Evolutionary conservation across 140 eudicot genomes (phyloP).

Genomic region (Stevia rebaudiana): DNA sequence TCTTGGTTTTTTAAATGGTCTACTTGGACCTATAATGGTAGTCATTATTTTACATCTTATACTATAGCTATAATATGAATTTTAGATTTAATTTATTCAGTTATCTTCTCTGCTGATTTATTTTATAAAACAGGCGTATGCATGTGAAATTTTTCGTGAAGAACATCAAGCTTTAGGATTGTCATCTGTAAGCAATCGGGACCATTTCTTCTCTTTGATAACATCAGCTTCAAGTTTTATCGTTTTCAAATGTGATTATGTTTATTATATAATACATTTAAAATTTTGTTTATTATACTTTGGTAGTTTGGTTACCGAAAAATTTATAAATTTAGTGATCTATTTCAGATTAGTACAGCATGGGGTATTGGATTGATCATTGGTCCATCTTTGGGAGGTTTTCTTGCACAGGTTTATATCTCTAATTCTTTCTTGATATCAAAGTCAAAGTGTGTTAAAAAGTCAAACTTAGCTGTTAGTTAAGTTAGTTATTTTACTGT

Average conservation of each 20-base stretch:
- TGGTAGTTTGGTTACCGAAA: neutral
- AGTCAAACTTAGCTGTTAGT: too few species aligned
- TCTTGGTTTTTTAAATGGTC: conserved; percentile 74
- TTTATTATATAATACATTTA: conserved; percentile 4
- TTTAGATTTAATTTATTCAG: neutral
- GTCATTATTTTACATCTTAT: conserved; percentile 8
- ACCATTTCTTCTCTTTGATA: neutral
- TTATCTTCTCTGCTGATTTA: neutral
- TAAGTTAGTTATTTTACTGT: too few species aligned
- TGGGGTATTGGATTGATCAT: conserved; percentile 82
- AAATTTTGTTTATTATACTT: neutral
- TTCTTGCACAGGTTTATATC: conserved; percentile 73
- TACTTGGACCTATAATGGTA: conserved; percentile 90
- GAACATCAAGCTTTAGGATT: conserved; percentile 68
- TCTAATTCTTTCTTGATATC: conserved; percentile 12
- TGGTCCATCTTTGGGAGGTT: conserved; percentile 93
- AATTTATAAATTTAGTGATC: neutral
- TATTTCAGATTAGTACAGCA: conserved; percentile 64
- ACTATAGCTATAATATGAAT: neutral
- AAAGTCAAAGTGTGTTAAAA: too few species aligned
- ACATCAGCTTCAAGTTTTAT: conserved; percentile 14
- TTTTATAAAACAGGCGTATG: conserved; percentile 58
- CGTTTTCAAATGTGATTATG: neutral
- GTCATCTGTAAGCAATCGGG: conserved; percentile 51
- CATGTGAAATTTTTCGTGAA: conserved; percentile 53